Evolutionary conservation across 108 stramenopile species (phyloP).

Genomic region (Fistulifera pelliculosa): DNA sequence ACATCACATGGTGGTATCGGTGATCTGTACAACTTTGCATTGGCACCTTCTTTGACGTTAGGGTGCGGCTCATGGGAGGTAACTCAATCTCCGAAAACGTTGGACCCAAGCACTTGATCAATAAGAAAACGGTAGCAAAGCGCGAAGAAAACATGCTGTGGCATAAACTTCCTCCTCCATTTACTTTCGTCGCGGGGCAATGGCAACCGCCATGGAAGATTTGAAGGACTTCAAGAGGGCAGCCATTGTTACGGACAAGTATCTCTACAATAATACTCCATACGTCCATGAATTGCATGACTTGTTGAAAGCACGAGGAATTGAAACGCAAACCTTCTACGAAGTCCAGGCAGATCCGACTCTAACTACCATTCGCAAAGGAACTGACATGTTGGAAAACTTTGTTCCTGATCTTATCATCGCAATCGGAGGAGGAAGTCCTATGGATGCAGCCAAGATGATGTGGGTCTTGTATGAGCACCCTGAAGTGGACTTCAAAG

Average conservation of each 20-base stretch:
- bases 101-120: constrained; percentile 25
- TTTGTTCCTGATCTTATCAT: constrained; percentile 21
- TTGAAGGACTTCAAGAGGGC: constrained; percentile 13
- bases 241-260: constrained; percentile 22
- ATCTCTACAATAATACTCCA: constrained; percentile 8
- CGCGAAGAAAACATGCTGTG: constrained; percentile 25
- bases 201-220: constrained; percentile 17
- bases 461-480: constrained; percentile 30
- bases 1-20: constrained; percentile 22
- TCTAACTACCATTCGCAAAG: constrained; percentile 9
- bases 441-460: constrained; percentile 26
- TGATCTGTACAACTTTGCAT: constrained; percentile 16
- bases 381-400: constrained; percentile 7
- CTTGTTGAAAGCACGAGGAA: constrained; percentile 9
- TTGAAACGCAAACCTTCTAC: constrained; percentile 10
- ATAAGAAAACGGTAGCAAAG: constrained; percentile 23
- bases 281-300: constrained; percentile 5
- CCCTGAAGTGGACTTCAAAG: constrained; percentile 20
- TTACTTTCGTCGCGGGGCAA: constrained; percentile 21
- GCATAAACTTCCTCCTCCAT: constrained; percentile 14
- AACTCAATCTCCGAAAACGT: constrained; percentile 14
- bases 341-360: constrained; percentile 21
- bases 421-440: constrained; percentile 20
- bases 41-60: constrained; percentile 23
- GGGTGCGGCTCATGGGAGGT: constrained; percentile 25